Conservation (phyloP, 345 rosid species). For the Salix viminalis region DNA sequence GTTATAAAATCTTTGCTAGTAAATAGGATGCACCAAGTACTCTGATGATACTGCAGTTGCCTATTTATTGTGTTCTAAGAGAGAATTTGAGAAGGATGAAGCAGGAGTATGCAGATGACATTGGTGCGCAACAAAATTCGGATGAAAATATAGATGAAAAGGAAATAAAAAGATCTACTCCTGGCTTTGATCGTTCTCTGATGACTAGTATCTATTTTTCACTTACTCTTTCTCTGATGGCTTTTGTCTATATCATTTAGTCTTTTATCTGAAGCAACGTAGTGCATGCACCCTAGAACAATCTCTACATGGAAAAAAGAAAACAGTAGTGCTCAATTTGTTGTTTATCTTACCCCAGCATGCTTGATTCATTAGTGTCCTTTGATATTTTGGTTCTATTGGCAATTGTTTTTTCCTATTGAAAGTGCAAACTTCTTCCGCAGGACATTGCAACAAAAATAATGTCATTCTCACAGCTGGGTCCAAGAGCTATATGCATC, state of each 20-base stretch:
- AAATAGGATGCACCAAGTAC: neutral
- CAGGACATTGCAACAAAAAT: conserved; percentile 86
- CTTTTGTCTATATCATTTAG: neutral
- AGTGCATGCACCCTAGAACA: neutral
- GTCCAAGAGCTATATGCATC: conserved; percentile 75
- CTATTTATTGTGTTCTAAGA: neutral
- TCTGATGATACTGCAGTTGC: neutral
- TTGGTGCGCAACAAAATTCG: neutral
- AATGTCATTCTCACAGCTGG: conserved; percentile 78
- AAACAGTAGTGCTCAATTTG: neutral
- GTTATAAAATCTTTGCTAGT: neutral
- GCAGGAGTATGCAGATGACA: neutral
- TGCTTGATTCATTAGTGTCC: neutral
- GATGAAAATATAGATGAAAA: neutral
- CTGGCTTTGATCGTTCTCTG: neutral
- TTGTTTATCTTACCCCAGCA: neutral
- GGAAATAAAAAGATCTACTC: neutral
- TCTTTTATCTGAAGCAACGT: neutral
- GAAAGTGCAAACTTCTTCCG: conserved; percentile 7
- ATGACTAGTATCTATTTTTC: neutral
- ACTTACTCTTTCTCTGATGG: neutral
- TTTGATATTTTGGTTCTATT: neutral
- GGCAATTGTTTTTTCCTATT: neutral
- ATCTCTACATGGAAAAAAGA: neutral
- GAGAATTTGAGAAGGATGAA: neutral